Evolutionary conservation across 140 eudicot species (phyloP).

Genomic region (Anethum foeniculum): DNA sequence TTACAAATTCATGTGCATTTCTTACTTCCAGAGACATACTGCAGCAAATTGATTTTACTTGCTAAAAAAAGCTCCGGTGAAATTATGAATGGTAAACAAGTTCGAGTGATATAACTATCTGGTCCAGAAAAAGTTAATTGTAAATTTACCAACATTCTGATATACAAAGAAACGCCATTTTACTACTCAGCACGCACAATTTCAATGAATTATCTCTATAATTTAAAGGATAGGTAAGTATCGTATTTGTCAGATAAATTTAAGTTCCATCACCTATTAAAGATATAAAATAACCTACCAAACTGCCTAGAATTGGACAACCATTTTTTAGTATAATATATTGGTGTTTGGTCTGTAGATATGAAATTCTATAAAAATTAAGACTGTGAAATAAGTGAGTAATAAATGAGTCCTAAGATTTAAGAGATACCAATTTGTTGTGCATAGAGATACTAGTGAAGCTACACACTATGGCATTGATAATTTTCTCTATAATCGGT

Average conservation of each 20-base stretch:
- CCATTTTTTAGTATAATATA: neutral
- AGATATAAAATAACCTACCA: neutral
- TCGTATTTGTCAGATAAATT: neutral
- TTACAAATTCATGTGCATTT: neutral
- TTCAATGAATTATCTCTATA: neutral
- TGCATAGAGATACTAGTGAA: neutral
- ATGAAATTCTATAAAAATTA: neutral
- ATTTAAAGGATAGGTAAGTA: neutral
- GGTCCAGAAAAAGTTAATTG: neutral
- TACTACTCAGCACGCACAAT: neutral
- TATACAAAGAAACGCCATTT: neutral
- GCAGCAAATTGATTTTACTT: neutral
- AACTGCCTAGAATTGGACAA: neutral
- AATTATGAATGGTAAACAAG: neutral
- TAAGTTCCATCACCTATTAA: neutral
- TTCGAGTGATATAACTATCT: neutral
- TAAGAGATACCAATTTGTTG: neutral
- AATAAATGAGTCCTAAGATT: neutral
- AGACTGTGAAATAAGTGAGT: neutral
- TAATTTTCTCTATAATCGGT: neutral
- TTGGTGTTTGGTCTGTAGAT: neutral
- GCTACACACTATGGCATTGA: neutral
- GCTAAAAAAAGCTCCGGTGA: neutral
- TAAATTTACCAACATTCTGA: neutral
- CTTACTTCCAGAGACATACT: neutral